phyloP scores from a whole-genome alignment of 371 early-diverging fungal genomes.

The Mortierella sp. region DNA sequence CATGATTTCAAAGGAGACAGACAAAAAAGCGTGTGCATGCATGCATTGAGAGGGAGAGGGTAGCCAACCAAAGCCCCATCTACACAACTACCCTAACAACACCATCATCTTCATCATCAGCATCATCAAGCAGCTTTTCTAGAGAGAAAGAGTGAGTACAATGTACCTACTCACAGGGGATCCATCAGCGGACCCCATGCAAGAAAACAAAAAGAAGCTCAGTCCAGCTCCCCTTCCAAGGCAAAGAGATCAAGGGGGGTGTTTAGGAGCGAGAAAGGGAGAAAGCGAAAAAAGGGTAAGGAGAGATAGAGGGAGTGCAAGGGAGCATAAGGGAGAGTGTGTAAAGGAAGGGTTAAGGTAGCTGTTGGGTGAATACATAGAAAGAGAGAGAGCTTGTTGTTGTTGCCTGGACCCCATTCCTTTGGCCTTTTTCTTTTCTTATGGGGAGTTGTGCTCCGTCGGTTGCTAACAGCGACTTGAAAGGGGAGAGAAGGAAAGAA shows the following conservation, averaged over 20 bases:
- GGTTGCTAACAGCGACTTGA: too few species aligned
- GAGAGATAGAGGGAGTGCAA: not conserved
- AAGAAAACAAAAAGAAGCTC: not conserved
- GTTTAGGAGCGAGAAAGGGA: not conserved
- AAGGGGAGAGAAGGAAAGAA: too few species aligned
- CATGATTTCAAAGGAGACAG: constrained; percentile 1
- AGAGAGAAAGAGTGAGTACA: not conserved
- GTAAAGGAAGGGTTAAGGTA: not conserved
- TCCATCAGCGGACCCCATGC: not conserved
- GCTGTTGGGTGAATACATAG: not conserved
- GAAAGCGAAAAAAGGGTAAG: not conserved
- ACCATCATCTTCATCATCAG: not conserved
- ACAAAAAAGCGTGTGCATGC: not conserved
- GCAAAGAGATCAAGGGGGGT: not conserved
- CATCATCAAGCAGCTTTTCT: constrained; percentile 2
- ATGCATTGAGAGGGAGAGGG: not conserved
- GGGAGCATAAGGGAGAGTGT: not conserved
- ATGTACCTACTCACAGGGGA: not conserved
- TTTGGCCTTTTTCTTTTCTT: too few species aligned
- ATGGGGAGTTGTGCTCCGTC: too few species aligned
- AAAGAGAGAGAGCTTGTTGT: too few species aligned
- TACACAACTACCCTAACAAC: not conserved
- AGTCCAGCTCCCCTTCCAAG: not conserved
- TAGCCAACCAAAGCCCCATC: not conserved
- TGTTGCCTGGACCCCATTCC: too few species aligned